Conservation (phyloP, 805 yeast genomes). For the Ogataea naganishii region DNA sequence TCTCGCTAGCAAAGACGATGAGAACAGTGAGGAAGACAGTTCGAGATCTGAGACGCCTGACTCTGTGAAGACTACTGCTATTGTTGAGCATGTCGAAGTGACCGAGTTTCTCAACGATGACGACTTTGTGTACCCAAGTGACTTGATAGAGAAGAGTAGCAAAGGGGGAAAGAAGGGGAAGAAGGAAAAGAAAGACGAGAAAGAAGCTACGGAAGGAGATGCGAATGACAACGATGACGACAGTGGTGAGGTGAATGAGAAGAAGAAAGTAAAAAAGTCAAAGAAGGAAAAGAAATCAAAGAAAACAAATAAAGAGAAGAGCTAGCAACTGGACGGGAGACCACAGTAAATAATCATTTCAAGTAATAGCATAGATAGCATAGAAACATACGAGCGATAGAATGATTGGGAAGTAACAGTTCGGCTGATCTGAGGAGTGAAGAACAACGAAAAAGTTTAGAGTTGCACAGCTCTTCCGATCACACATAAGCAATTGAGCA, state of each 20-base stretch:
- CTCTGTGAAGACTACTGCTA: constrained; percentile 17
- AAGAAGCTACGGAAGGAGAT: constrained; percentile 10
- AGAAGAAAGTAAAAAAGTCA: constrained; percentile 7
- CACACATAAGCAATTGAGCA: no score
- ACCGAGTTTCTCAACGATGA: constrained; percentile 22
- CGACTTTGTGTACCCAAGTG: constrained; percentile 15
- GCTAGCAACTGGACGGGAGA: constrained; percentile 4
- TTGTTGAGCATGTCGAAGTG: constrained; percentile 36
- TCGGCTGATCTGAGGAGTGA: no score
- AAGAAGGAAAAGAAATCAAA: constrained; percentile 7
- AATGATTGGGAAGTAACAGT: no score
- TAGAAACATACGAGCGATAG: no score
- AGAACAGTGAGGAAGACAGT: constrained; percentile 5
- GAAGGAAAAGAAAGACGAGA: constrained; percentile 7
- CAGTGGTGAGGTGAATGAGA: constrained; percentile 8
- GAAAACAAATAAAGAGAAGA: constrained; percentile 6
- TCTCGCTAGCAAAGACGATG: constrained; percentile 5
- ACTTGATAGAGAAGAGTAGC: constrained; percentile 5
- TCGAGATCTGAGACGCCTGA: constrained; percentile 2
- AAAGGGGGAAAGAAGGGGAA: constrained; percentile 5
- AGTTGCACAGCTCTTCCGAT: no score
- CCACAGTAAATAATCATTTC: no score
- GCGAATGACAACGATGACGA: constrained; percentile 11
- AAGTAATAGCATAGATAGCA: no score
- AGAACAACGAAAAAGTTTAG: no score